Base-by-base conservation (phyloP, 331 rosid species). In the Rosa hybrid region DNA sequence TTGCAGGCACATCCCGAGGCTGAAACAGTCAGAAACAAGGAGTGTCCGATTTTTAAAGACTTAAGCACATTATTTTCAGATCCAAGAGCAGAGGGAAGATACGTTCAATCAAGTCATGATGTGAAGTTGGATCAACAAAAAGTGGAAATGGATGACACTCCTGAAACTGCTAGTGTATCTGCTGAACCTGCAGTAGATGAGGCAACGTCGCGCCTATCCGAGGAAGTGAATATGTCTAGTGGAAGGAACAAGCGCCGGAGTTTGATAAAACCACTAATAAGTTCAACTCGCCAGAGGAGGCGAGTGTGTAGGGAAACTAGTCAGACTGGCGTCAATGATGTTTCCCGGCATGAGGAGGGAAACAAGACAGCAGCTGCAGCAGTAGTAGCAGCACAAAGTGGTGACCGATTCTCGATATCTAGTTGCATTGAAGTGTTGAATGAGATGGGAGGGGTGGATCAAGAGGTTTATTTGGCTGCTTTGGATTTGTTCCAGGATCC, bases 1-100 rank as follows among this genome's bases (percentile, higher is more conserved):
- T 21, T 44, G 38, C 74, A 69, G 74, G 74, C 74, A 69, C 74
- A 69, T 69, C 74, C 74, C 1, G 74, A 69, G 74, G 74, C 74
- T 42, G 74, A 69, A 44, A 2, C 74, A n/a, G 16, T 41, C 9
- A 44, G 74, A 12, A 44, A 69, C 38, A 44, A 69, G 53, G 74
- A 69, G 38, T 69, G 74, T 54, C 74, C 38, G 6, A 69, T 44
- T 69, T 69, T 44, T 25, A n/a, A 44, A 69, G 53, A 69, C 16
- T n/a, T 69, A 12, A n/a, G 74, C 54, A 20, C 27, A 44, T 44
- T 69, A 69, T 69, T 69, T 69, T 69, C 54, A 42, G 74, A 44
- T 49, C 20, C 54, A 6, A 41, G 34, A 42, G 14, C 18, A 23
- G 74, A 69, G 6, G 74, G 54, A n/a, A 69, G 74, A 69, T 12